phyloP scores from a whole-genome alignment of 108 stramenopile genomes.

The Skeletonema costatum region DNA sequence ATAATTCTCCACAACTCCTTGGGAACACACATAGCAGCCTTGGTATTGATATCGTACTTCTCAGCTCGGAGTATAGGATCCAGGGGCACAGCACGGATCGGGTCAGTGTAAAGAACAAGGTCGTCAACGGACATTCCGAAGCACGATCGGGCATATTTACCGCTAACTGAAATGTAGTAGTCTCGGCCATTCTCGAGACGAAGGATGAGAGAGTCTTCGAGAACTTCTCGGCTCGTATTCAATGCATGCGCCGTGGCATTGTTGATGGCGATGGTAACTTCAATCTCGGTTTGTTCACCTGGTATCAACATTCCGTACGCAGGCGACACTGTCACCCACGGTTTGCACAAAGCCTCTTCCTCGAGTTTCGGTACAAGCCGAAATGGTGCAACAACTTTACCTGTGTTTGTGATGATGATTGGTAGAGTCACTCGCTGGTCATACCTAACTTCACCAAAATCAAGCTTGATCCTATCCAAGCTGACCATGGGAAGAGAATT shows the following conservation, averaged over 20 bases:
- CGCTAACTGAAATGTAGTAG: slow-evolving; percentile 89
- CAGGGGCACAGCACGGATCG: slow-evolving; percentile 85
- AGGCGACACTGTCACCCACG: slow-evolving; percentile 90
- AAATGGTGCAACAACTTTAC: slow-evolving; percentile 86
- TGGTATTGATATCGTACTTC: slow-evolving; percentile 60
- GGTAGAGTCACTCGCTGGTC: slow-evolving; percentile 66
- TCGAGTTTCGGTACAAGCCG: slow-evolving; percentile 94
- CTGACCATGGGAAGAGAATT: slow-evolving; percentile 84
- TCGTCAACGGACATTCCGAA: slow-evolving; percentile 93
- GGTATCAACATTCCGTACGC: slow-evolving; percentile 94
- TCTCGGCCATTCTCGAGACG: slow-evolving; percentile 96
- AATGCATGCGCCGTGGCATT: slow-evolving; percentile 77
- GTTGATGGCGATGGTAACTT: slow-evolving; percentile 79
- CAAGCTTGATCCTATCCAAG: slow-evolving; percentile 71
- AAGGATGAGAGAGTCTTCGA: slow-evolving; percentile 92
- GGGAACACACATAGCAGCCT: slow-evolving; percentile 87
- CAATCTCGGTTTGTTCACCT: slow-evolving; percentile 78
- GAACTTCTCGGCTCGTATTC: slow-evolving; percentile 80
- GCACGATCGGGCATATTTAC: slow-evolving; percentile 86
- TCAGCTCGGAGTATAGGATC: slow-evolving; percentile 81
- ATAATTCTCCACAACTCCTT: slow-evolving; percentile 97
- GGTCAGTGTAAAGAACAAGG: slow-evolving; percentile 87
- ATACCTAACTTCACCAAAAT: slow-evolving; percentile 83
- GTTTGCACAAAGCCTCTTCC: slow-evolving; percentile 85
- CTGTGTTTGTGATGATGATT: slow-evolving; percentile 86